Evolutionary conservation across 352 stramenopile genomes (phyloP).

Genomic region (Phytophthora nicotianae): DNA sequence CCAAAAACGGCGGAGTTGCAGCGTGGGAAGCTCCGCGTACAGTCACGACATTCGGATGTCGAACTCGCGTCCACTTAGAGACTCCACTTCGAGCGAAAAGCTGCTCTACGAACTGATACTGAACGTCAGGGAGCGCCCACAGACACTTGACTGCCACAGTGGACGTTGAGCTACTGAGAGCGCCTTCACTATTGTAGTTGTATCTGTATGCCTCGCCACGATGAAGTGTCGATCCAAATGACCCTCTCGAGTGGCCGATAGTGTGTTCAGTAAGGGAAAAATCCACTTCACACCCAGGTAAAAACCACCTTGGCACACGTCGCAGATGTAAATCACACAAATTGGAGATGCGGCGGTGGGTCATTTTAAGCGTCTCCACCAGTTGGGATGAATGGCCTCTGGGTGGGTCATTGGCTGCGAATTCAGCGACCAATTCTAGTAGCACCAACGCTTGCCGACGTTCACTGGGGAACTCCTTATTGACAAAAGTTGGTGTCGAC

Average conservation of each 20-base stretch:
- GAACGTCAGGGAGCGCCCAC: slow-evolving; percentile 44
- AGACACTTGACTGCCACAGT: slow-evolving; percentile 67
- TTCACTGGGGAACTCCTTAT: slow-evolving; percentile 57
- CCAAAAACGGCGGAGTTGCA: slow-evolving; percentile 49
- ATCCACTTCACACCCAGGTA: slow-evolving; percentile 53
- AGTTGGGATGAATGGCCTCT: slow-evolving; percentile 52
- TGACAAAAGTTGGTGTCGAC: slow-evolving; percentile 55
- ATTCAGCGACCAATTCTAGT: slow-evolving; percentile 60
- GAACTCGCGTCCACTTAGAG: slow-evolving; percentile 50
- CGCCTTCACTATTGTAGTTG: slow-evolving; percentile 38
- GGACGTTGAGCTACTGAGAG: slow-evolving; percentile 35
- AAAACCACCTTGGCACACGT: slow-evolving; percentile 66
- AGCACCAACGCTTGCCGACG: slow-evolving; percentile 61
- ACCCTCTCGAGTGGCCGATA: slow-evolving; percentile 43
- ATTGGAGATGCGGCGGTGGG: slow-evolving; percentile 59
- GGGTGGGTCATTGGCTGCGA: slow-evolving; percentile 38
- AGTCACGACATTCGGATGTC: slow-evolving; percentile 66
- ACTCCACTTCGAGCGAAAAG: slow-evolving; percentile 53
- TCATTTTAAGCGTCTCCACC: slow-evolving; percentile 69
- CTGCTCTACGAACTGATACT: slow-evolving; percentile 60
- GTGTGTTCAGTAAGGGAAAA: slow-evolving; percentile 42
- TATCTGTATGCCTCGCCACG: slow-evolving; percentile 61
- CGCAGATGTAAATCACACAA: slow-evolving; percentile 53
- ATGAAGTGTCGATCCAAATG: slow-evolving; percentile 54
- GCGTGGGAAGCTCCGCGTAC: slow-evolving; percentile 66